Evolutionary conservation across 257 asterid species (phyloP).

Genomic region (Scutellaria baicalensis): DNA sequence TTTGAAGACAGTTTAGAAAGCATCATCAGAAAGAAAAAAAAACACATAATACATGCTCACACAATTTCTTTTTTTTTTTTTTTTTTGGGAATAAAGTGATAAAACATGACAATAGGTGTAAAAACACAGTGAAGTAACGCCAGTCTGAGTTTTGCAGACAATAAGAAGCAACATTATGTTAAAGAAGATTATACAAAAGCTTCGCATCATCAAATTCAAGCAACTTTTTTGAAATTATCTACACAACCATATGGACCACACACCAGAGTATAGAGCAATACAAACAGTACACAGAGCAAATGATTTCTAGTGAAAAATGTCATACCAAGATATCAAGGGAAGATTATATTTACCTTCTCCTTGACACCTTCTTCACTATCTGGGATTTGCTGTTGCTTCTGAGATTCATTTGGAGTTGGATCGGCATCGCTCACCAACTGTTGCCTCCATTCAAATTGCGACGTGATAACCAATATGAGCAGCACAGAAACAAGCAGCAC

Average conservation of each 20-base stretch:
- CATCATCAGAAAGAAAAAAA: not conserved
- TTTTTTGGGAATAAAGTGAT: too few relatives aligned
- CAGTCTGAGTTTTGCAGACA: too few relatives aligned
- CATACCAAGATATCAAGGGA: not conserved
- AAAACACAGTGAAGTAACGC: too few relatives aligned
- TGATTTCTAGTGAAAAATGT: not conserved
- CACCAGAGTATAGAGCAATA: not conserved
- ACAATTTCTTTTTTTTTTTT: too few relatives aligned
- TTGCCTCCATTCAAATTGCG: constrained; percentile 92
- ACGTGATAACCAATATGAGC: constrained; percentile 58
- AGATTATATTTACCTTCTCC: constrained; percentile 51
- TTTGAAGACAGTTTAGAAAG: not conserved
- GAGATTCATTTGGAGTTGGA: constrained; percentile 43
- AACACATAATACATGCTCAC: not conserved
- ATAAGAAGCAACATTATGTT: too few relatives aligned
- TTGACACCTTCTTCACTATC: constrained; percentile 63
- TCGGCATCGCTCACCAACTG: constrained; percentile 56
- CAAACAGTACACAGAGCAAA: not conserved
- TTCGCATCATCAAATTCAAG: not conserved
- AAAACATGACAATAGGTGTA: too few relatives aligned
- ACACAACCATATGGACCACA: not conserved
- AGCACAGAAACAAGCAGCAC: constrained; percentile 67
- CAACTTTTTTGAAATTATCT: not conserved
- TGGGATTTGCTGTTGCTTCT: constrained; percentile 48
- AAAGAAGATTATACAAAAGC: too few relatives aligned